Evolutionary conservation across 2,329 filamentous ascomycete genomes (phyloP).

Genomic region (Incumbomyces lentus): DNA sequence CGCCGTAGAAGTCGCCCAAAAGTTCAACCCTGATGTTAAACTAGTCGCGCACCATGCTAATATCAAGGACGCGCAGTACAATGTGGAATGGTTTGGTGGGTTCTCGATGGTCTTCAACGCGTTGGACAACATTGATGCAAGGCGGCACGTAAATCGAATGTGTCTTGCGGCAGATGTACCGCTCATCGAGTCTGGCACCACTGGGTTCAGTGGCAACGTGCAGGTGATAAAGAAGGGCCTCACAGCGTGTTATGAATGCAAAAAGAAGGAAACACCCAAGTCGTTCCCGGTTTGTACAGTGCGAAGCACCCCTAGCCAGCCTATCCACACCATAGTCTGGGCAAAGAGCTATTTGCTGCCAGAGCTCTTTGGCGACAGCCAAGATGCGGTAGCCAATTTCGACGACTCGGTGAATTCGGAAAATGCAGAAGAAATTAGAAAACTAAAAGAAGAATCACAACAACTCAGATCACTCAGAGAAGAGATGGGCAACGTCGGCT

Average conservation of each 20-base stretch:
- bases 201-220: slow-evolving; percentile 94
- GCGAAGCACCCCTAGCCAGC: slow-evolving; percentile 86
- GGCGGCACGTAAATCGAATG: slow-evolving; percentile 95
- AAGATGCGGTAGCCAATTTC: slow-evolving; percentile 69
- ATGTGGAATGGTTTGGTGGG: slow-evolving; percentile 70
- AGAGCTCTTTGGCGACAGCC: slow-evolving; percentile 86
- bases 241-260: slow-evolving; percentile 95
- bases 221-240: slow-evolving; percentile 88
- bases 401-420: slow-evolving; percentile 72
- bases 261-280: slow-evolving; percentile 78
- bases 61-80: slow-evolving; percentile 83
- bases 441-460: slow-evolving; percentile 71
- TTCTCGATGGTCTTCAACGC: slow-evolving; percentile 93
- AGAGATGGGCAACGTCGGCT: slow-evolving; percentile 67
- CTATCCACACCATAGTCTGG: slow-evolving; percentile 98
- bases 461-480: slow-evolving; percentile 74
- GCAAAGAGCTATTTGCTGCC: slow-evolving; percentile 92
- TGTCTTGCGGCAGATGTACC: slow-evolving; percentile 84
- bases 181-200: slow-evolving; percentile 91
- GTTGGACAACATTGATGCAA: slow-evolving; percentile 85
- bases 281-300: slow-evolving; percentile 96
- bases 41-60: slow-evolving; percentile 87
- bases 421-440: slow-evolving; percentile 79
- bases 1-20: slow-evolving; percentile 80
- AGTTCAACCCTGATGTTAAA: slow-evolving; percentile 79